Conservation (phyloP, 1,139 yeast genomes). For the Chernovozyma aurita region DNA sequence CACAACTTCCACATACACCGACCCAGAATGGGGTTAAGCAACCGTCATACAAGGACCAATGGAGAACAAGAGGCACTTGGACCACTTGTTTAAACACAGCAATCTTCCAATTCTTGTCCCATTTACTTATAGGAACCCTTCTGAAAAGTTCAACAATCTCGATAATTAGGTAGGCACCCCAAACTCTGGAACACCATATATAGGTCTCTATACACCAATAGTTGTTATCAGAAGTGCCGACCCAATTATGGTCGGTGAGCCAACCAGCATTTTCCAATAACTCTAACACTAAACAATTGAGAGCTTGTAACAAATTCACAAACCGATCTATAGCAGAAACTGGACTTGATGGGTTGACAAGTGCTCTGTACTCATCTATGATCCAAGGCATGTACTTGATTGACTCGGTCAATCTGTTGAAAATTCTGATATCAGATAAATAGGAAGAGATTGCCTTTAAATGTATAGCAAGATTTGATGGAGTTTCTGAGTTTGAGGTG, state of each 20-base stretch:
- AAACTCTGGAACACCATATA: constrained; percentile 50
- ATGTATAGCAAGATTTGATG: constrained; percentile 32
- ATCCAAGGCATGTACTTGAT: constrained; percentile 50
- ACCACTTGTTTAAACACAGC: constrained; percentile 35
- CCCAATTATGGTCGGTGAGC: constrained; percentile 54
- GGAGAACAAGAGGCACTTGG: constrained; percentile 53
- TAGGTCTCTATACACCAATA: constrained; percentile 44
- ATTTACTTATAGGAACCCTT: constrained; percentile 34
- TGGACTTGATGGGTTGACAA: constrained; percentile 21
- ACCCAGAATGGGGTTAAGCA: constrained; percentile 52
- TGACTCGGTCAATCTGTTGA: constrained; percentile 49
- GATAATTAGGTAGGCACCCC: constrained; percentile 50
- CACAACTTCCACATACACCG: constrained; percentile 44
- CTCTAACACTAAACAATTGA: constrained; percentile 44
- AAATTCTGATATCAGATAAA: constrained; percentile 49
- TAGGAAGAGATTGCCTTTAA: constrained; percentile 42
- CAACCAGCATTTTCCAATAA: constrained; percentile 56
- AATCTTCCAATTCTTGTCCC: constrained; percentile 37
- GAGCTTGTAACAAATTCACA: constrained; percentile 36
- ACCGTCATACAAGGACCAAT: constrained; percentile 55
- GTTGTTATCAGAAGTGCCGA: constrained; percentile 39
- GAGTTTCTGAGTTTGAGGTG: constrained; percentile 9
- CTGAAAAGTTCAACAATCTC: constrained; percentile 44
- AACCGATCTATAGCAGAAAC: constrained; percentile 30
- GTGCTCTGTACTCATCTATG: constrained; percentile 33